Percentiles rank a stretch among this genome's conserved stretches.
Evolutionary conservation across 1,139 yeast species (phyloP).

Genomic region (Waltiozyma sp.): DNA sequence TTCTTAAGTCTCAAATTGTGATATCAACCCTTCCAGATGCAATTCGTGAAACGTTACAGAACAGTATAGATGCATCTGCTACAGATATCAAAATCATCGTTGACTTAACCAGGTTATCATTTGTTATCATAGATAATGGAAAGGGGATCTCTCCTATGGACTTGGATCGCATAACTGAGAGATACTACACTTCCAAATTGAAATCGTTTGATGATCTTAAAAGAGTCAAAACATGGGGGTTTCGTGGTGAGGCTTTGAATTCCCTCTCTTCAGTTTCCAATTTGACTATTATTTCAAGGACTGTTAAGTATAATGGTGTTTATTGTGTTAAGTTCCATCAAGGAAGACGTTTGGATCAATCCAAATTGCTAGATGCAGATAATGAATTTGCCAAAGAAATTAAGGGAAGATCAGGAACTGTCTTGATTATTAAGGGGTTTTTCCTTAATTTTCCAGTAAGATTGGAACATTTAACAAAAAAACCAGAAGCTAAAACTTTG

Average conservation of each 20-base stretch:
- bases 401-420: constrained; percentile 35
- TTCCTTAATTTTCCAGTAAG: constrained; percentile 54
- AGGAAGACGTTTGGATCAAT: constrained; percentile 3
- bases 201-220: constrained; percentile 19
- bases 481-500: constrained; percentile 16
- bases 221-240: constrained; percentile 22
- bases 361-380: constrained; percentile 7
- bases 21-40: constrained; percentile 22
- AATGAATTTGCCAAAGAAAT: constrained; percentile 1
- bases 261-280: constrained; percentile 28
- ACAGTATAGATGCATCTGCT: constrained; percentile 47
- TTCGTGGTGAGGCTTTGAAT: constrained; percentile 38
- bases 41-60: constrained; percentile 34
- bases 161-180: constrained; percentile 29
- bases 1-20: constrained; percentile 20
- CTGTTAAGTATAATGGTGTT: constrained; percentile 13
- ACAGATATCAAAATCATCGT: constrained; percentile 27
- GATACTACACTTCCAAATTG: constrained; percentile 38
- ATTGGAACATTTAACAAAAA: constrained; percentile 21
- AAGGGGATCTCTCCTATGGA: constrained; percentile 42
- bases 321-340: constrained; percentile 6
- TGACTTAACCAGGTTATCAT: constrained; percentile 27
- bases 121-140: constrained; percentile 43
- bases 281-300: constrained; percentile 28
- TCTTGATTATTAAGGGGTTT: constrained; percentile 34